Conservation (phyloP, 1,139 yeast species). For the Geotrichum bryndzae region DNA sequence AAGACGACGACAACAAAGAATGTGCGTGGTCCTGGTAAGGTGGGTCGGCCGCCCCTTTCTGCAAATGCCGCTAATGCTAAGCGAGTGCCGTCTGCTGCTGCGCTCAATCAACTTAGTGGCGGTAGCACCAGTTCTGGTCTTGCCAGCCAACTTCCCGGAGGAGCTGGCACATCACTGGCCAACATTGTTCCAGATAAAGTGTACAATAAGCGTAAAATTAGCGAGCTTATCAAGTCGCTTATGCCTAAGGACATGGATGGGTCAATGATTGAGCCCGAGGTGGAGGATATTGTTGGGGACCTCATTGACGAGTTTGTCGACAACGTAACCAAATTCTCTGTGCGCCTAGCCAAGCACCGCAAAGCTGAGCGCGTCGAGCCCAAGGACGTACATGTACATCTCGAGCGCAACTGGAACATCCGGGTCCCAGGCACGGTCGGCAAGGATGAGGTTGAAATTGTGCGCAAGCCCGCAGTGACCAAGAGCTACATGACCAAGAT, state of each 20-base stretch:
- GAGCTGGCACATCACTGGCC: neutral
- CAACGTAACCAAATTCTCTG: conserved; percentile 85
- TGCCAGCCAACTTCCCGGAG: neutral
- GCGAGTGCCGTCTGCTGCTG: conserved; percentile 1
- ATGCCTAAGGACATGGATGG: conserved; percentile 68
- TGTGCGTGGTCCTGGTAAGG: conserved; percentile 17
- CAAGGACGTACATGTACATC: conserved; percentile 81
- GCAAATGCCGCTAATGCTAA: conserved; percentile 9
- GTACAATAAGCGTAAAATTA: conserved; percentile 77
- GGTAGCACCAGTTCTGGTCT: neutral
- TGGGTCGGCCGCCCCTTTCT: conserved; percentile 16
- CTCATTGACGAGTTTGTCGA: conserved; percentile 95
- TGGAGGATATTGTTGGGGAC: conserved; percentile 85
- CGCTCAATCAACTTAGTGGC: neutral
- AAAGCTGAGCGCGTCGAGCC: conserved; percentile 85
- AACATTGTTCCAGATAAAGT: conserved; percentile 62
- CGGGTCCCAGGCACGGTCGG: conserved; percentile 82
- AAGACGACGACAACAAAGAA: neutral
- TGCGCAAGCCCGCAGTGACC: conserved; percentile 76
- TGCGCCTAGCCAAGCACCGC: conserved; percentile 90
- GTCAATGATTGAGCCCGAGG: conserved; percentile 76
- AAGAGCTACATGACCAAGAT: conserved; percentile 63
- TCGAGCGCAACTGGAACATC: conserved; percentile 94
- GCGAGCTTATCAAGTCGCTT: conserved; percentile 76
- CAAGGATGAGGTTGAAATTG: conserved; percentile 81